Evolutionary conservation across 2,329 filamentous ascomycete species (phyloP), one percentile per base, ranked within the genome.

Genomic region (Exophiala xenobiotica): DNA sequence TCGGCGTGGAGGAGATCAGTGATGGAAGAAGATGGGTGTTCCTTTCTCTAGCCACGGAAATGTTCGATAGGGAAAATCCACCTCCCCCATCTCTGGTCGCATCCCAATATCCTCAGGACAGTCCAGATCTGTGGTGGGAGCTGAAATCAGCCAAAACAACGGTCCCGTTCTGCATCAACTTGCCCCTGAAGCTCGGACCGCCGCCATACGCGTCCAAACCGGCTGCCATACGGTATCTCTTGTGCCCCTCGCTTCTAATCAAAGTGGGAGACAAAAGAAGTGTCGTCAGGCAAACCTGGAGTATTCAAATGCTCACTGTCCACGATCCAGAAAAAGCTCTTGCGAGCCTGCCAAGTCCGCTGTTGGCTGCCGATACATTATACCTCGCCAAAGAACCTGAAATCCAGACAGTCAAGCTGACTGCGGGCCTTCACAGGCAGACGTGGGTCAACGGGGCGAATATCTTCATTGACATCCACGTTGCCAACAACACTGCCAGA

Each of bases 311-410:
- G 8, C 63, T 81, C 20, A 75, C 77, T 5, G 77, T 78, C 9
- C 78, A 79, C 57, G 78, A 81, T 64, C 78, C 78, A 14, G 77
- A 80, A 58, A 79, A 77, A 62, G 77, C 78, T 6, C 68, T 81
- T 23, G 72, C 76, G 54, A 79, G 77, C 26, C 66, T 80, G 7
- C 71, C 76, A 4, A 78, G 49, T 42, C 60, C 61, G 12, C 54
- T 61, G 1, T 23, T 62, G 20, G 60, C 60, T 7, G 51, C 58
- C 12, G 61, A 76, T 52, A 77, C 77, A 6, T 63, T 80, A 26
- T 76, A 72, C 20, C 64, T 74, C 26, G 66, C 71, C 22, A 68
- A 69, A 22, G 67, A 72, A 33, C 64, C 63, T 22, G 65, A 65
- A 1, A 52, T 72, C 1, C 76, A 79, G 52, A 70, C 68, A 7